These are phyloP conservation scores for Ballota nigra DNA, from an alignment of 257 asterid genomes.

Conservation along the genomic window DNA sequence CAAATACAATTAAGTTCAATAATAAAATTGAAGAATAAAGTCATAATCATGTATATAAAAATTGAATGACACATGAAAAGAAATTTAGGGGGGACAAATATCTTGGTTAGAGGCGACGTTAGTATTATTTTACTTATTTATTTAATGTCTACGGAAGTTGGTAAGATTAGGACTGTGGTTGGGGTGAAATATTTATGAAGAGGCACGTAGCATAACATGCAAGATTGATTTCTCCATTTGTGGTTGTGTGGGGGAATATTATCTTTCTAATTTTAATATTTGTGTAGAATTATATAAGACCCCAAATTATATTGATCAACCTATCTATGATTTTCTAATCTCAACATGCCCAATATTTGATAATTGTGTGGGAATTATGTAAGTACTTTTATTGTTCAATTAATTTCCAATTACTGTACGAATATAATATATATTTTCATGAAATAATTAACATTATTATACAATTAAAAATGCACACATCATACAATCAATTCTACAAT, in stretches of 20 bases:
- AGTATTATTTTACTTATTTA: background rate
- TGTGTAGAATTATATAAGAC: no score
- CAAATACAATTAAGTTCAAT: background rate
- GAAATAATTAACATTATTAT: no score
- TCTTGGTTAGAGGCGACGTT: constrained; percentile 18
- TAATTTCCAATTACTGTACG: no score
- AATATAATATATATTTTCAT: no score
- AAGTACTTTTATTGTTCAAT: no score
- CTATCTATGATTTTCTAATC: no score
- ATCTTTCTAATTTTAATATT: no score
- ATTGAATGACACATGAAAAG: background rate
- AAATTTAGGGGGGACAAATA: background rate
- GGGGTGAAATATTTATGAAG: background rate
- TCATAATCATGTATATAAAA: background rate
- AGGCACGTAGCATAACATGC: constrained; percentile 27
- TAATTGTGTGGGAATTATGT: no score
- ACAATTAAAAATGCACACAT: no score
- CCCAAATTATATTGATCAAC: no score
- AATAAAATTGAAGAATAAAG: background rate
- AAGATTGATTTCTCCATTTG: constrained; percentile 2
- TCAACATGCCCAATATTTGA: no score
- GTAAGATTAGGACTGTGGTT: constrained; percentile 34
- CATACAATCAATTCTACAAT: no score
- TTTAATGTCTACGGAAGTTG: background rate
- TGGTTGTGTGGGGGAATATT: background rate